phyloP scores from a whole-genome alignment of 257 asterid species.

The Thymus quinquecostatus region DNA sequence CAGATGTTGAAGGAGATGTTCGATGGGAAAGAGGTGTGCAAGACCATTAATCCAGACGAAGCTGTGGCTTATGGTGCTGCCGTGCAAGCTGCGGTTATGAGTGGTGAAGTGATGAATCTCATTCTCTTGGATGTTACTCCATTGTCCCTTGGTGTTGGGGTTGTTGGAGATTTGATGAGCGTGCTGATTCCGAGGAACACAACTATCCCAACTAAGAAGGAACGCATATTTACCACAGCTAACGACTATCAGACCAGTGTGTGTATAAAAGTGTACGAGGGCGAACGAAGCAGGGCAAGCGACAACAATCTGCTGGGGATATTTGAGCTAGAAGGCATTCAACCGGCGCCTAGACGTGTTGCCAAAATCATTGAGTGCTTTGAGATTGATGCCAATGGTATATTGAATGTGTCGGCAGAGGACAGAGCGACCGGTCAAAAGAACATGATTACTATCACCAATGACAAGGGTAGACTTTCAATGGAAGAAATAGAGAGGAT shows the following conservation, averaged over 20 bases:
- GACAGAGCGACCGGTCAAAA: no score
- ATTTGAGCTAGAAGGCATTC: background rate
- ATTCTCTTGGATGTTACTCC: background rate
- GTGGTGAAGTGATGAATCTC: background rate
- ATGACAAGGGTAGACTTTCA: no score
- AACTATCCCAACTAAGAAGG: background rate
- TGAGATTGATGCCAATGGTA: no score
- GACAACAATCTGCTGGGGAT: background rate
- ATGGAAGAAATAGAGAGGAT: background rate
- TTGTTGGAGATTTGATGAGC: background rate
- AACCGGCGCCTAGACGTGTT: background rate
- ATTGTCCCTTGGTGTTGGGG: background rate
- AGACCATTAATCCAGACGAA: background rate
- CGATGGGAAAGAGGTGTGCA: background rate
- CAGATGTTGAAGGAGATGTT: background rate
- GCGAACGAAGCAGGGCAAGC: background rate
- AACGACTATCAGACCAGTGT: background rate
- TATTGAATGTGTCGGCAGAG: no score
- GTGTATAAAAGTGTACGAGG: background rate
- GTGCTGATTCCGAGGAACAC: background rate
- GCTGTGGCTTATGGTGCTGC: background rate
- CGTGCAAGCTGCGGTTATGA: background rate
- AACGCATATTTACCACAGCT: background rate
- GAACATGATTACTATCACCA: no score
- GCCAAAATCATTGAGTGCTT: no score